A percentile compares a stretch with the other conserved stretches of the same genome.
phyloP scores from a whole-genome alignment of 495 filamentous ascomycete species.

The Penicillium psychrofluorescens region DNA sequence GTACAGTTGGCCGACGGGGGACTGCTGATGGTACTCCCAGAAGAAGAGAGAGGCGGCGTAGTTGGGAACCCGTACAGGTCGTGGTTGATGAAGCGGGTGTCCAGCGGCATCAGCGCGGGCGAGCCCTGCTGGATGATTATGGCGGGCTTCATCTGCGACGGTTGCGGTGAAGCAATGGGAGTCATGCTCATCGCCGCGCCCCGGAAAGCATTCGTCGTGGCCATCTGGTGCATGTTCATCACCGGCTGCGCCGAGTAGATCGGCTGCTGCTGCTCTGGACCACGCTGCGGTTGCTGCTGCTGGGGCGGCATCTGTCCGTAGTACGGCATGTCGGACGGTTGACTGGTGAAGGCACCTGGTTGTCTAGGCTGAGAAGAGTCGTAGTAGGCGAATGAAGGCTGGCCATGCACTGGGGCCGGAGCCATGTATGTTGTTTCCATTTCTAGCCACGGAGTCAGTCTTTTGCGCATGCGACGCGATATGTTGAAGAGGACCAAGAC shows the following conservation, averaged over 20 bases:
- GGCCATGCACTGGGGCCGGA: slow-evolving; percentile 52
- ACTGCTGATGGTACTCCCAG: slow-evolving; percentile 79
- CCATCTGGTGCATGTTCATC: slow-evolving; percentile 70
- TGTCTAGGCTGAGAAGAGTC: slow-evolving; percentile 70
- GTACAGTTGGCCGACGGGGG: slow-evolving; percentile 70
- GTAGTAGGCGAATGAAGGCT: slow-evolving; percentile 88
- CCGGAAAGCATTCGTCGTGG: slow-evolving; percentile 53
- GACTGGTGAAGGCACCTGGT: slow-evolving; percentile 75
- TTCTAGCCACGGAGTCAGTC: background rate
- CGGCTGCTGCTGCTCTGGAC: slow-evolving; percentile 29
- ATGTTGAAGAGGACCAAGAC: slow-evolving; percentile 5
- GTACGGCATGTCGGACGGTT: slow-evolving; percentile 50
- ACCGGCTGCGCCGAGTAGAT: slow-evolving; percentile 36
- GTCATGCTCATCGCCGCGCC: slow-evolving; percentile 52
- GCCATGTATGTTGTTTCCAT: slow-evolving; percentile 54
- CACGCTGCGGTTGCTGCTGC: slow-evolving; percentile 9
- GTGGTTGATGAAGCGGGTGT: slow-evolving; percentile 63
- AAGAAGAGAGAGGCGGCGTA: slow-evolving; percentile 81
- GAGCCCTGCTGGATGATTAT: slow-evolving; percentile 65
- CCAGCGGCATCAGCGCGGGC: slow-evolving; percentile 64
- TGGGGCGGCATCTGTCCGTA: slow-evolving; percentile 41
- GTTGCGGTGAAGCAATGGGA: slow-evolving; percentile 71
- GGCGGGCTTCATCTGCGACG: slow-evolving; percentile 67
- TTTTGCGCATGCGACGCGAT: background rate
- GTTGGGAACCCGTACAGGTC: slow-evolving; percentile 74